phyloP scores from a whole-genome alignment of 2,329 filamentous ascomycete species.

The Verticillium dahliae region DNA sequence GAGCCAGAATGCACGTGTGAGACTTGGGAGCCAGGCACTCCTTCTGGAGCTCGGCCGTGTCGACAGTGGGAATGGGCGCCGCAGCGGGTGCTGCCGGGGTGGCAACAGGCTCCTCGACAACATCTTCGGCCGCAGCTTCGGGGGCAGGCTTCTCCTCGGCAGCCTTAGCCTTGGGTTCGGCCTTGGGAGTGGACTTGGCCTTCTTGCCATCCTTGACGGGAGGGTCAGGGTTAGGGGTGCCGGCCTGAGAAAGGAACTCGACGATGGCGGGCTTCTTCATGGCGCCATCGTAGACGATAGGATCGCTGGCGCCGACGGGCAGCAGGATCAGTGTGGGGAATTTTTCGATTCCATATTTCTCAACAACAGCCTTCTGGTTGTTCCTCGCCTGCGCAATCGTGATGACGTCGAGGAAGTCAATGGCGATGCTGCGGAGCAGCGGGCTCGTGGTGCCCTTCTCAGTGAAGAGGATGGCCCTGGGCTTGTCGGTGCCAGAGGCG shows the following conservation, averaged over 20 bases:
- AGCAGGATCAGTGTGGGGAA: conserved; percentile 80
- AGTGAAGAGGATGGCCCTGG: conserved; percentile 88
- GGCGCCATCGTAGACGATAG: conserved; percentile 71
- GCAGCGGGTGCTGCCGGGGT: conserved; percentile 23
- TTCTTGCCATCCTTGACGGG: conserved; percentile 43
- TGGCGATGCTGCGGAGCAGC: conserved; percentile 74
- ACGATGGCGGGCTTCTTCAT: conserved; percentile 79
- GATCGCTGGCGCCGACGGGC: conserved; percentile 61
- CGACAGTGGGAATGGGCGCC: conserved; percentile 61
- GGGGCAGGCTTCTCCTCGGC: conserved; percentile 17
- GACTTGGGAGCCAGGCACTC: conserved; percentile 72
- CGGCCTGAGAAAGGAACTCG: conserved; percentile 74
- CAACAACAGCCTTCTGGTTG: conserved; percentile 67
- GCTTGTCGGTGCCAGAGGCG: conserved; percentile 53
- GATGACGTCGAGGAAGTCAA: conserved; percentile 81
- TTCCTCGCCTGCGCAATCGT: conserved; percentile 75
- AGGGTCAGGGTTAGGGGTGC: conserved; percentile 72
- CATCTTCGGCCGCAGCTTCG: conserved; percentile 29
- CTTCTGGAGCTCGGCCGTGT: conserved; percentile 56
- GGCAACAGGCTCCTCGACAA: conserved; percentile 20
- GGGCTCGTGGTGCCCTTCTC: conserved; percentile 87
- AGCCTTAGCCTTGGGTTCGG: conserved; percentile 25
- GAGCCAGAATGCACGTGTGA: conserved; percentile 74
- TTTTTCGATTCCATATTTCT: conserved; percentile 67
- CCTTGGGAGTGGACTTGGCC: conserved; percentile 29